These are phyloP conservation scores for Phialocephala sp. DNA, from an alignment of 2,329 filamentous ascomycete genomes.

Conservation along the genomic window DNA sequence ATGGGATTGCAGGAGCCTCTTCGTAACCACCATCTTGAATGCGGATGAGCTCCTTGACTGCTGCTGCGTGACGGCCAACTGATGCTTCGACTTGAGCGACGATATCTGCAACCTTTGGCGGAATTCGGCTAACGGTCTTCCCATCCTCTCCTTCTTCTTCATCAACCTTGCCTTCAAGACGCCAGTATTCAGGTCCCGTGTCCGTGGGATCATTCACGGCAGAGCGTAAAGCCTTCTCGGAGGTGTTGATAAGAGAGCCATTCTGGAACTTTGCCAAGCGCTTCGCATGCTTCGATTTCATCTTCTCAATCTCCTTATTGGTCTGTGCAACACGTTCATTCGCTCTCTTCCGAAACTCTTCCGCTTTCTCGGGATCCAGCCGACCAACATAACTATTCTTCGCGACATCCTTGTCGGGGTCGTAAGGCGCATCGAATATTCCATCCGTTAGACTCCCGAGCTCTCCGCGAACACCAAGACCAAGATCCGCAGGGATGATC, in stretches of 20 bases:
- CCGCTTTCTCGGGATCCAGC: conserved; percentile 76
- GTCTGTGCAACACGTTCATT: conserved; percentile 73
- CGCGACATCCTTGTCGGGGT: conserved; percentile 50
- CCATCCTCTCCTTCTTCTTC: conserved; percentile 53
- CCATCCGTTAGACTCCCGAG: conserved; percentile 82
- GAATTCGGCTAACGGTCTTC: conserved; percentile 40
- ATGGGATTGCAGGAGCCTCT: conserved; percentile 50
- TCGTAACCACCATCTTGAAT: conserved; percentile 80
- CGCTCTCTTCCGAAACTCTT: conserved; percentile 83
- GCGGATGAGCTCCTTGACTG: conserved; percentile 69
- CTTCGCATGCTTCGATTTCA: conserved; percentile 80
- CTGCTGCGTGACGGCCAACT: conserved; percentile 69
- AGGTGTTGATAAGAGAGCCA: conserved; percentile 70
- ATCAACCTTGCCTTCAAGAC: conserved; percentile 63
- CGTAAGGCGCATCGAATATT: conserved; percentile 73
- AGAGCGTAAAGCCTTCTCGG: conserved; percentile 77
- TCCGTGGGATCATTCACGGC: conserved; percentile 62
- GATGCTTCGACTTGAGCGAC: conserved; percentile 74
- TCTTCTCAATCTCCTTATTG: conserved; percentile 80
- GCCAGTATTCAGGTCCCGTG: conserved; percentile 65
- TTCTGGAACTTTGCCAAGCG: conserved; percentile 77
- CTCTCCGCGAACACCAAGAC: conserved; percentile 83
- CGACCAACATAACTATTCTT: conserved; percentile 69
- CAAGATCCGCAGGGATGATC: conserved; percentile 86
- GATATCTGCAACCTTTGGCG: conserved; percentile 69